Percentiles rank a stretch among this genome's conserved stretches.
phyloP scores from a whole-genome alignment of 495 filamentous ascomycete genomes.

The Stereocaulon alpinum region DNA sequence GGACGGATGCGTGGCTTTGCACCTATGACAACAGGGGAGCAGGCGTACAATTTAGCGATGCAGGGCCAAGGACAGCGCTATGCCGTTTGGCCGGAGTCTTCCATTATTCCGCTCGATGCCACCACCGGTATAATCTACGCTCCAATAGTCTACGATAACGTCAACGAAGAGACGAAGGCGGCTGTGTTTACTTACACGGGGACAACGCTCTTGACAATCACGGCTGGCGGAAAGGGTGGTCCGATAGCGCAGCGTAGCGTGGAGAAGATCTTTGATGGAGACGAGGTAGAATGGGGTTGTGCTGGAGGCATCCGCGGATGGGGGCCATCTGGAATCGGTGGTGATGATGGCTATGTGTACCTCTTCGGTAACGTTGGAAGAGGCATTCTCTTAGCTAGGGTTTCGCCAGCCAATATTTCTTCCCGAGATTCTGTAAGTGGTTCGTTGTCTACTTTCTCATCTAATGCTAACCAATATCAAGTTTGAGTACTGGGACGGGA shows the following conservation, averaged over 20 bases:
- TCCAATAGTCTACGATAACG: slow-evolving; percentile 28
- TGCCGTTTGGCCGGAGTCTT: slow-evolving; percentile 29
- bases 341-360: slow-evolving; percentile 27
- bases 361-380: slow-evolving; percentile 24
- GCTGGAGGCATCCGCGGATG: slow-evolving; percentile 28
- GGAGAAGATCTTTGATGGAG: slow-evolving; percentile 24
- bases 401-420: slow-evolving; percentile 13
- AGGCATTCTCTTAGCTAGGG: slow-evolving; percentile 24
- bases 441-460: too few species aligned
- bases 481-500: slow-evolving; percentile 27
- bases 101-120: slow-evolving; percentile 26
- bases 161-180: slow-evolving; percentile 22
- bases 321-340: slow-evolving; percentile 27
- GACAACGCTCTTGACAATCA: slow-evolving; percentile 24
- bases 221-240: slow-evolving; percentile 22
- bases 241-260: slow-evolving; percentile 24
- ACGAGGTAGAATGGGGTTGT: slow-evolving; percentile 28
- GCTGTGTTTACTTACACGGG: slow-evolving; percentile 28
- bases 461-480: slow-evolving; percentile 5
- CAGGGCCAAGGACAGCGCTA: slow-evolving; percentile 28
- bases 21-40: slow-evolving; percentile 27
- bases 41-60: slow-evolving; percentile 26
- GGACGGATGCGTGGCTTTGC: slow-evolving; percentile 27
- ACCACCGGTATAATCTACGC: slow-evolving; percentile 24
- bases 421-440: slow-evolving; percentile 22